phyloP scores from a whole-genome alignment of 2,329 filamentous ascomycete genomes.

The Talaromyces marneffei region DNA sequence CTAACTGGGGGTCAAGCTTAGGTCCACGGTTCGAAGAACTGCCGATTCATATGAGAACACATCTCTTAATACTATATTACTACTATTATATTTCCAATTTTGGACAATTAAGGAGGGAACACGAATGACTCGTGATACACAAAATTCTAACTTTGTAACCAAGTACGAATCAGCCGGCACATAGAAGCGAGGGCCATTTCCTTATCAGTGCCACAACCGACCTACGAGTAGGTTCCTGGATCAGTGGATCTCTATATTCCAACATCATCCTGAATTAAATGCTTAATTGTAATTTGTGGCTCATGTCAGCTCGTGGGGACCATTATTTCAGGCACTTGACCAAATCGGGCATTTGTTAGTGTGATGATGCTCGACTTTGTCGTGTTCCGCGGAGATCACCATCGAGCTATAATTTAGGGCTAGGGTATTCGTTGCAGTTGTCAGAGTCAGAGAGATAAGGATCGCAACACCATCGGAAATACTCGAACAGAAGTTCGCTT shows the following conservation, averaged over 20 bases:
- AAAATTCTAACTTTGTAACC: background rate
- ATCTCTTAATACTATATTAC: background rate
- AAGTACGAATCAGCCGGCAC: background rate
- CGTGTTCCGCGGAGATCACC: conserved; percentile 5
- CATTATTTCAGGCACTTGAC: background rate
- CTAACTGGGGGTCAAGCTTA: background rate
- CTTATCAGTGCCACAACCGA: background rate
- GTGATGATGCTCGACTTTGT: background rate
- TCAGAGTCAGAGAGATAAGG: background rate
- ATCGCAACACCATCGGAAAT: background rate
- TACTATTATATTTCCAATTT: background rate
- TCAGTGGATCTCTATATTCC: background rate
- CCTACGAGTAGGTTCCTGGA: too few species aligned
- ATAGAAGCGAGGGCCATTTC: background rate
- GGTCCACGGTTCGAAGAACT: background rate
- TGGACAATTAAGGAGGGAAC: background rate
- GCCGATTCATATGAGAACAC: background rate
- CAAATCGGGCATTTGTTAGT: background rate
- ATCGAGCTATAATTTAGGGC: background rate
- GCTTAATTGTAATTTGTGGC: conserved; percentile 4
- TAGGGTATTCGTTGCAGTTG: background rate
- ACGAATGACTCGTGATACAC: background rate
- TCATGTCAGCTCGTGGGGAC: background rate
- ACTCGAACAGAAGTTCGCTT: background rate
- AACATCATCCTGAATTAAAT: background rate